Evolutionary conservation across 2,329 filamentous ascomycete genomes (phyloP), one percentile per base, ranked within the genome.

Genomic region (Pseudogymnoascus sp.): DNA sequence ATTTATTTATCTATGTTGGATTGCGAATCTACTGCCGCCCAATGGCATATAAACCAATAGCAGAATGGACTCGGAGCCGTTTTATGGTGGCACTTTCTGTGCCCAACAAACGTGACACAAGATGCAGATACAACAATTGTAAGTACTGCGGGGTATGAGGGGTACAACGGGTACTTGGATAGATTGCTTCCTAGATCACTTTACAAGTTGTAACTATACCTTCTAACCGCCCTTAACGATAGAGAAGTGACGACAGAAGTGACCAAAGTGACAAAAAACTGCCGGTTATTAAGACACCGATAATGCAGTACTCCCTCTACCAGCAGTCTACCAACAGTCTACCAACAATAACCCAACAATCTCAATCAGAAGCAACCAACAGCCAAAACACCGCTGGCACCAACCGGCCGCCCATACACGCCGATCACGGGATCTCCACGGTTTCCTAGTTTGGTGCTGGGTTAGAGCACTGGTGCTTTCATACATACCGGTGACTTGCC

Each of bases 351-450:
- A 14, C 23, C 45, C 6, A 29, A 31, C 23, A 29, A 2, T n/a
- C 5, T 21, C 21, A 21, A 51, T 16, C 29, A 29, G 12, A 29
- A 23, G 4, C 23, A 29, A 29, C 21, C 45, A 51, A 51, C 45
- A 29, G 23, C 7, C 29, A 31, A 11, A 29, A 29, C 23, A 31
- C 23, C 14, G 45, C 23, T 54, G 45, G 45, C 45, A 54, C 45
- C 45, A 54, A 54, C 45, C 45, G 31, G 14, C 36, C 21, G 16
- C 61, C 61, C 40, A 36, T 47, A 47, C 39, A n/a, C 61, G 39
- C 39, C 40, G 47, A 62, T 51, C 61, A 51, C 37, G 21, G n/a
- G 47, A 62, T 51, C 29, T 34, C 40, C 39, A 45, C 36, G 60
- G 18, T 45, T 23, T 45, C 18, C 40, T 12, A 12, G 40, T 21